Conservation (phyloP, 2,329 filamentous ascomycete genomes). For the Cladosporium halotolerans region DNA sequence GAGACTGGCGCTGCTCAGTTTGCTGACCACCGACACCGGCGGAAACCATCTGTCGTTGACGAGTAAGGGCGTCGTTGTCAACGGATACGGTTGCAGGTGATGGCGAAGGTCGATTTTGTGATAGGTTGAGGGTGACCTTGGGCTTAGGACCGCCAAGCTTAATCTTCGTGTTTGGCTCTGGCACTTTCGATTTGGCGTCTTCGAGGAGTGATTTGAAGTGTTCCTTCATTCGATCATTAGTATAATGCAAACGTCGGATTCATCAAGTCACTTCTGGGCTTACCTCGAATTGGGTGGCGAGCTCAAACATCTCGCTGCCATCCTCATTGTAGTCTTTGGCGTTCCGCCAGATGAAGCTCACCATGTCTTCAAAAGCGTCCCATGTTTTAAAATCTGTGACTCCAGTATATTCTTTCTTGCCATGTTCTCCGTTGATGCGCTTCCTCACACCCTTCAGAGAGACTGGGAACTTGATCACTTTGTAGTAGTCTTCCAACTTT, state of each 20-base stretch:
- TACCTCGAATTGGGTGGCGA: constrained; percentile 76
- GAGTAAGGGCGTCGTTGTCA: constrained; percentile 48
- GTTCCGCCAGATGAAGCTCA: constrained; percentile 79
- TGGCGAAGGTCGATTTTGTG: constrained; percentile 30
- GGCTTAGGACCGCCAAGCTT: constrained; percentile 54
- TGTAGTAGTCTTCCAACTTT: constrained; percentile 76
- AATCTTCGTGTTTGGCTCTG: constrained; percentile 70
- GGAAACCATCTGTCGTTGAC: constrained; percentile 47
- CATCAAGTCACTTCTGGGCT: constrained; percentile 13
- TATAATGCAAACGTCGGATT: background rate
- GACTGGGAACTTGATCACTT: constrained; percentile 72
- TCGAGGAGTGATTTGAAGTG: constrained; percentile 63
- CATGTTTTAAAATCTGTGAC: constrained; percentile 72
- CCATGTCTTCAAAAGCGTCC: constrained; percentile 72
- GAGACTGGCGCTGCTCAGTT: constrained; percentile 22
- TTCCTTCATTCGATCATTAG: constrained; percentile 43
- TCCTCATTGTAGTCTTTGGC: constrained; percentile 88
- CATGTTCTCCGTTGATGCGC: constrained; percentile 65
- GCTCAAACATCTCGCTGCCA: constrained; percentile 71
- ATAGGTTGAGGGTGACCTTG: constrained; percentile 35
- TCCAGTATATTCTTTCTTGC: constrained; percentile 55
- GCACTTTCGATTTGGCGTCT: constrained; percentile 63
- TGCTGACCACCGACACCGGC: constrained; percentile 38
- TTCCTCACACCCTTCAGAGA: constrained; percentile 74
- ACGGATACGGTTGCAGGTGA: constrained; percentile 45